Percentiles rank a stretch among this genome's conserved stretches.
phyloP scores from a whole-genome alignment of 192 early-diverging fungal genomes.

The Piromyces finnis region DNA sequence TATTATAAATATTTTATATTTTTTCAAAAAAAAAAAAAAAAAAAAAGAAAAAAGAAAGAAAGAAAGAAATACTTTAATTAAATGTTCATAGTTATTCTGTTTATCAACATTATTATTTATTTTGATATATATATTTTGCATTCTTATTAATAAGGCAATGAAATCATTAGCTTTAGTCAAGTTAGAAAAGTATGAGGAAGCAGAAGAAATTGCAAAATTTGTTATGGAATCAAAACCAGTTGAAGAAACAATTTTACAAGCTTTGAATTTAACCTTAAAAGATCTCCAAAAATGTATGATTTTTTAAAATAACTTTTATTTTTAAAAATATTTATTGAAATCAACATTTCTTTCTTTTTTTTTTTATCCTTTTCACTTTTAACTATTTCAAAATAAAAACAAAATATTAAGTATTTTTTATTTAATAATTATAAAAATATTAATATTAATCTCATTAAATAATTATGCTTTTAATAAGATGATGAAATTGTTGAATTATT shows the following conservation, averaged over 20 bases:
- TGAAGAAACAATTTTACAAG: conserved; percentile 41
- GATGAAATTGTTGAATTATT: conserved; percentile 57
- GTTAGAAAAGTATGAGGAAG: conserved; percentile 42
- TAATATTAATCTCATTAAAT: too few species aligned
- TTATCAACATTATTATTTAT: neutral
- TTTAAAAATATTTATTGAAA: too few species aligned
- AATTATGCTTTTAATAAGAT: too few species aligned
- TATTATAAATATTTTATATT: neutral
- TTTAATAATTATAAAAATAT: too few species aligned
- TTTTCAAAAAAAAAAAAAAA: neutral
- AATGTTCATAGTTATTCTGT: neutral
- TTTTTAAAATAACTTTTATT: too few species aligned
- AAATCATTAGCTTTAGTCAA: conserved; percentile 51
- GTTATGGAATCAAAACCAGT: conserved; percentile 38
- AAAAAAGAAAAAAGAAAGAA: too few species aligned
- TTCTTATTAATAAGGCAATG: conserved; percentile 27
- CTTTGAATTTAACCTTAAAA: conserved; percentile 32
- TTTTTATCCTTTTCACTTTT: too few species aligned
- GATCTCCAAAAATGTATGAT: conserved; percentile 27
- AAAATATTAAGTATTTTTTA: too few species aligned
- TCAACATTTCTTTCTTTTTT: too few species aligned
- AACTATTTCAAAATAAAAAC: too few species aligned
- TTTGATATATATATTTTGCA: neutral
- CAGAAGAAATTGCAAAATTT: conserved; percentile 33
- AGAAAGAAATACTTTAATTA: neutral